A percentile compares a stretch with the other conserved stretches of the same genome.
phyloP scores from a whole-genome alignment of 257 asterid species.

The Craterostigma plantagineum region DNA sequence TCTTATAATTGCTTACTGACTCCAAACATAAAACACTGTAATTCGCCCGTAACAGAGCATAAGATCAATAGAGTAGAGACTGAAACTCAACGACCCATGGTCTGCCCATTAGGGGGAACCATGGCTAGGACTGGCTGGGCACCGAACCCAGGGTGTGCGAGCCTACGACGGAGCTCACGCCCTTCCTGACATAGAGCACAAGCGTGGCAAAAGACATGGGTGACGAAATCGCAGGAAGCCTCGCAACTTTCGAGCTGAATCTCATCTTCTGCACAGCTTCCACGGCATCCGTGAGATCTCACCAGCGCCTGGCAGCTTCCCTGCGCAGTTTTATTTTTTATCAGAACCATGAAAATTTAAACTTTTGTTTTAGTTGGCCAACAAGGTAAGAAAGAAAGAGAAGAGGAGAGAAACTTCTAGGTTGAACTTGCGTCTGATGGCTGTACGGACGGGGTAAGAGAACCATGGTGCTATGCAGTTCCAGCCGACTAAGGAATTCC shows the following conservation, averaged over 20 bases:
- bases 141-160: slow-evolving; percentile 65
- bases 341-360: too few species aligned
- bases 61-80: too few species aligned
- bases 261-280: slow-evolving; percentile 50
- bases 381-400: too few species aligned
- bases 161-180: slow-evolving; percentile 90
- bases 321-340: slow-evolving; percentile 20
- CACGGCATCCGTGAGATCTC: slow-evolving; percentile 61
- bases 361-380: not conserved
- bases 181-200: slow-evolving; percentile 98
- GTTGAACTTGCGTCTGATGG: slow-evolving; percentile 70
- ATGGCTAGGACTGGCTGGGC: slow-evolving; percentile 44
- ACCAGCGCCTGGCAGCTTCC: slow-evolving; percentile 68
- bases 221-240: slow-evolving; percentile 57
- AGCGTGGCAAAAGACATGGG: slow-evolving; percentile 73
- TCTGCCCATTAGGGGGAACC: slow-evolving; percentile 71
- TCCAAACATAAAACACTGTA: too few species aligned
- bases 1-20: too few species aligned
- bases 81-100: slow-evolving; percentile 37
- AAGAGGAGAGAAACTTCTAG: slow-evolving; percentile 46
- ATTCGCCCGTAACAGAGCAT: too few species aligned
- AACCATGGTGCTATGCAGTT: slow-evolving; percentile 83
- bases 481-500: slow-evolving; percentile 54
- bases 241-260: slow-evolving; percentile 77
- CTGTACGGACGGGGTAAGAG: slow-evolving; percentile 65